phyloP scores from a whole-genome alignment of 2,329 filamentous ascomycete genomes.

The Paecilomyces variotii region DNA sequence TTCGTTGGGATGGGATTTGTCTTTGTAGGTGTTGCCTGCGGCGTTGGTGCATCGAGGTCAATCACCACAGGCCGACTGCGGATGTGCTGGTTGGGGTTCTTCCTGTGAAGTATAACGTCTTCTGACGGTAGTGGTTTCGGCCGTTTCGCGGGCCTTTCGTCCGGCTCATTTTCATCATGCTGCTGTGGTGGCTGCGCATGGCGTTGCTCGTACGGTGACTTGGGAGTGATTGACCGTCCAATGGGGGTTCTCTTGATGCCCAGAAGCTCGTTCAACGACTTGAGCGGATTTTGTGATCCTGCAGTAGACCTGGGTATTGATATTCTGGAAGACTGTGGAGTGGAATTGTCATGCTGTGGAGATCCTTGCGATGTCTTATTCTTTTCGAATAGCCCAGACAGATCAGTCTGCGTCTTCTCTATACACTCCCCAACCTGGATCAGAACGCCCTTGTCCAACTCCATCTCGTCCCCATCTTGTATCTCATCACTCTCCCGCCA shows the following conservation, averaged over 20 bases:
- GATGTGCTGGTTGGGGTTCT: conserved; percentile 3
- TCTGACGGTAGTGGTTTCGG: conserved; percentile 15
- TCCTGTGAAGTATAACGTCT: conserved; percentile 4
- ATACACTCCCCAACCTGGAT: conserved; percentile 72
- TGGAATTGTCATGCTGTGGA: conserved; percentile 18
- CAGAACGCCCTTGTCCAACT: conserved; percentile 66
- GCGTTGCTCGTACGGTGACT: conserved; percentile 56
- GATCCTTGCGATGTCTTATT: conserved; percentile 39
- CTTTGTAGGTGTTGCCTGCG: neutral
- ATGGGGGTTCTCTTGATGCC: conserved; percentile 57
- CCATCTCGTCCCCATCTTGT: conserved; percentile 72
- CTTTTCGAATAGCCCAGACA: conserved; percentile 67
- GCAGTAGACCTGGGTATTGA: conserved; percentile 15
- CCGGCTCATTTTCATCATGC: conserved; percentile 3
- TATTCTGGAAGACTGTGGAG: conserved; percentile 38
- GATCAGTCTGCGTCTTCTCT: conserved; percentile 67
- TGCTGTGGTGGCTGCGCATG: conserved; percentile 10
- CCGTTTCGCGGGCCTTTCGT: conserved; percentile 26
- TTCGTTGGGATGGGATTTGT: neutral
- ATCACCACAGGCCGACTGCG: conserved; percentile 3
- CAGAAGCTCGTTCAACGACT: conserved; percentile 56
- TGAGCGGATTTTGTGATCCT: conserved; percentile 43
- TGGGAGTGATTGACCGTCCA: conserved; percentile 52
- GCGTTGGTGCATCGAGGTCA: conserved; percentile 1
- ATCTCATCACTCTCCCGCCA: conserved; percentile 64